Evolutionary conservation across 352 stramenopile species (phyloP).

Genomic region (Phytophthora crassamura): DNA sequence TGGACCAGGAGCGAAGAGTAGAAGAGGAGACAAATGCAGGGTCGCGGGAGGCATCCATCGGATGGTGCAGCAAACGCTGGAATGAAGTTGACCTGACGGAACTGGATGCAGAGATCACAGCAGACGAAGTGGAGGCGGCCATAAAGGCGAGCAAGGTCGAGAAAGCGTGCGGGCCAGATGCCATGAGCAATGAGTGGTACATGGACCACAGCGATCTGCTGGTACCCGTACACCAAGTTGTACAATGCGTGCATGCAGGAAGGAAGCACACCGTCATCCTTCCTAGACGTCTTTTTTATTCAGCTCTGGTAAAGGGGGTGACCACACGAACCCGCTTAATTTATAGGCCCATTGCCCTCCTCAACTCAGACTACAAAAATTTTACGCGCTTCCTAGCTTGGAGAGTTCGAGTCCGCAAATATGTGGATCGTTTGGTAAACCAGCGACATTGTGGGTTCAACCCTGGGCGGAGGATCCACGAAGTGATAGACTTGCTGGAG

Average conservation of each 20-base stretch:
- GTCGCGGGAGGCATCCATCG: background rate
- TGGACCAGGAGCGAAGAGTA: background rate
- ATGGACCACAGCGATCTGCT: background rate
- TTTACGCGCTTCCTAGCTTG: constrained; percentile 5
- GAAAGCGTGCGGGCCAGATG: background rate
- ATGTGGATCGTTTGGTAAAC: background rate
- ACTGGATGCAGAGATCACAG: background rate
- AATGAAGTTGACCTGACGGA: background rate
- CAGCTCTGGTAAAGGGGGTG: background rate
- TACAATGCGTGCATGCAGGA: background rate
- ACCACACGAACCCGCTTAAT: background rate
- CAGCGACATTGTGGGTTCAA: constrained; percentile 2
- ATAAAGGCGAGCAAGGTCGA: background rate
- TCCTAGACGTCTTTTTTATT: background rate
- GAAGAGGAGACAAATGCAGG: background rate
- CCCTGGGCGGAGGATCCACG: too few species aligned
- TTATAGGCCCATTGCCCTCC: constrained; percentile 13
- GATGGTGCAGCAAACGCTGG: background rate
- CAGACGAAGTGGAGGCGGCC: background rate
- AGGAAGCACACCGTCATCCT: background rate
- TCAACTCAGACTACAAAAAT: constrained; percentile 20
- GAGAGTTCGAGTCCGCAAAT: background rate
- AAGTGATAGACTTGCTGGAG: constrained; percentile 7
- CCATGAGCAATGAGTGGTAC: background rate
- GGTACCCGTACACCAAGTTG: background rate